Evolutionary conservation across 2,329 filamentous ascomycete genomes (phyloP).

Genomic region (Neobulgaria alba): DNA sequence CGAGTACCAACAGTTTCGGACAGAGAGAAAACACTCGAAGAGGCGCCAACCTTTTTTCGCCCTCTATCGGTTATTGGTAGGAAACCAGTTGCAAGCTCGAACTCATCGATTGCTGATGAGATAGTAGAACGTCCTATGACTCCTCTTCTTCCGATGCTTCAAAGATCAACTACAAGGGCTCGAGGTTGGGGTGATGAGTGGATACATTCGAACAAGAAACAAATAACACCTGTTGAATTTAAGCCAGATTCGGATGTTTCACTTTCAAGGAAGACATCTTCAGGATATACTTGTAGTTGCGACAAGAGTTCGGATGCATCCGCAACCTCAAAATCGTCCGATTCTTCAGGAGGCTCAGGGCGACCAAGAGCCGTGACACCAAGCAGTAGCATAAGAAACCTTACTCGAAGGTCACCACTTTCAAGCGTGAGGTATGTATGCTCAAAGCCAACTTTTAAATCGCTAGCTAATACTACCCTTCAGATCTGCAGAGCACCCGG

Average conservation of each 20-base stretch:
- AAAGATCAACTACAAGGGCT: slow-evolving; percentile 1
- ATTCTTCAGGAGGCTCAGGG: slow-evolving; percentile 2
- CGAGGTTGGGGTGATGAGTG: slow-evolving; percentile 18
- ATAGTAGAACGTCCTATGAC: slow-evolving; percentile 11
- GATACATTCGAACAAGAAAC: slow-evolving; percentile 10
- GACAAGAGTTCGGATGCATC: slow-evolving; percentile 7
- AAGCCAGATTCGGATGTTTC: slow-evolving; percentile 20
- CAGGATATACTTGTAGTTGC: slow-evolving; percentile 12
- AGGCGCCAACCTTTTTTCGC: too few relatives aligned
- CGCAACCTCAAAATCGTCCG: not conserved
- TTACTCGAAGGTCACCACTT: slow-evolving; percentile 20
- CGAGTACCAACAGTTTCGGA: slow-evolving; percentile 10
- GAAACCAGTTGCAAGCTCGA: slow-evolving; percentile 13
- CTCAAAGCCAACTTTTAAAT: not conserved
- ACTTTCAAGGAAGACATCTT: slow-evolving; percentile 11
- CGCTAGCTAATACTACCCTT: slow-evolving; percentile 5
- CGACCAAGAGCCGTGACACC: slow-evolving; percentile 17
- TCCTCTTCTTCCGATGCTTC: slow-evolving; percentile 8
- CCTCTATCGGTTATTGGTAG: slow-evolving; percentile 3
- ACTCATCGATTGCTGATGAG: slow-evolving; percentile 5
- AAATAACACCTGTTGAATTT: too few relatives aligned
- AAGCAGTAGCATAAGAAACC: slow-evolving; percentile 23
- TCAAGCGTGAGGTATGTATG: slow-evolving; percentile 19
- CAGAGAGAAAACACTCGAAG: slow-evolving; percentile 3
- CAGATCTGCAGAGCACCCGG: slow-evolving; percentile 21